phyloP scores from a whole-genome alignment of 148 eudicot genomes.

The Camellia lanceoleosa region DNA sequence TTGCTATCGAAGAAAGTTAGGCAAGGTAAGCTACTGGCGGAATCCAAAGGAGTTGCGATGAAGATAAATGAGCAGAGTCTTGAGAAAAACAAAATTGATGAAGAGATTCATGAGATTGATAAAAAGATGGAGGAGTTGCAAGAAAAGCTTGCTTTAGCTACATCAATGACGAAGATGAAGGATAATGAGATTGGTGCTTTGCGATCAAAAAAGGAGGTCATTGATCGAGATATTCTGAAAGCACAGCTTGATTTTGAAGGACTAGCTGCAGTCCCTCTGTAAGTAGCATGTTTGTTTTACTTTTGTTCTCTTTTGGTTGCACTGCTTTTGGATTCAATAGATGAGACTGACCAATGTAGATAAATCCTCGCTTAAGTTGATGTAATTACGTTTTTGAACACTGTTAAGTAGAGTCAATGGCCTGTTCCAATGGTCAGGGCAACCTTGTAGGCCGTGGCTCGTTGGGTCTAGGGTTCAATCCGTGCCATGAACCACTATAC shows the following conservation, averaged over 20 bases:
- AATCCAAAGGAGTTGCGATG: slow-evolving; percentile 6
- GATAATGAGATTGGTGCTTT: neutral
- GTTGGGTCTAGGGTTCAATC: no score
- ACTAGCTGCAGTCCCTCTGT: slow-evolving; percentile 9
- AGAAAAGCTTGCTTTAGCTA: slow-evolving; percentile 6
- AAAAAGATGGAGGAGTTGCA: slow-evolving; percentile 1
- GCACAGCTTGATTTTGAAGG: slow-evolving; percentile 1
- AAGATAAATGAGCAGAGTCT: neutral
- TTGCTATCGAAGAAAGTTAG: slow-evolving; percentile 14
- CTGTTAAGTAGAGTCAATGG: no score
- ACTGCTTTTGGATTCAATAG: neutral
- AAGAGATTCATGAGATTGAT: slow-evolving; percentile 8
- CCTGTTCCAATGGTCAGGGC: no score
- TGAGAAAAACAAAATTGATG: slow-evolving; percentile 8
- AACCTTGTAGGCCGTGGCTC: no score
- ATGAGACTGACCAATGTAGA: no score
- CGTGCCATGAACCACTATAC: no score
- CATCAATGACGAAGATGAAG: neutral
- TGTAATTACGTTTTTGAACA: no score
- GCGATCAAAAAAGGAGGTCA: neutral
- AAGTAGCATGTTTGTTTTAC: neutral
- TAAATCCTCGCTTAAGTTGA: no score
- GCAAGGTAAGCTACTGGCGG: neutral
- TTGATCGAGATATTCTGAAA: neutral
- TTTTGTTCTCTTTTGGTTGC: slow-evolving; percentile 5